Evolutionary conservation across 2,329 filamentous ascomycete genomes (phyloP), one percentile per base, ranked within the genome.

Genomic region (Trichophaea hybrida): DNA sequence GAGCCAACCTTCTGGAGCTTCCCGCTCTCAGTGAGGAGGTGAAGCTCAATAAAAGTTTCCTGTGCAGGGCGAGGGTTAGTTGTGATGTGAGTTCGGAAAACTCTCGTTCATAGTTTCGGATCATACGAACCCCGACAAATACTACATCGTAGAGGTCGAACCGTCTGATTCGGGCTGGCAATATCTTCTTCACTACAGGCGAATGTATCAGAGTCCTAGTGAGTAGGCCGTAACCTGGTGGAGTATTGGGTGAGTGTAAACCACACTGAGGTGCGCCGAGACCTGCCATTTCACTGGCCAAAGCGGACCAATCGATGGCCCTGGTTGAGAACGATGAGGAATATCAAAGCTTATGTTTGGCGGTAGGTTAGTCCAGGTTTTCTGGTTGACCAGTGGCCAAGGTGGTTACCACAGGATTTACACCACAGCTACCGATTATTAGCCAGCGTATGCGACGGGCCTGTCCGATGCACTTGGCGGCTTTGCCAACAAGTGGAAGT

Each of bases 31-130:
- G 77, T 76, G 1, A 93, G 78, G 70, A 94, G 85, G 67, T 83
- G 85, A 64, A 97, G 81, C 66, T 91, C 84, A 49, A 98, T 79
- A 67, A 82, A 87, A 64, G 85, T 80, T 65, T 94, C 85, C 82
- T 85, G 62, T 59, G 33, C 51, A 40, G 15, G 59, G 12, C 62
- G 65, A 37, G 67, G 59, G 8, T 35, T 60, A 59, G 31, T n/a
- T 12, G 13, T 40, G 15, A 5, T 32, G 15, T 31, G 15, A 58
- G 32, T 35, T 34, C 44, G 43, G 15, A 58, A 24, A 46, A n/a
- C 40, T 52, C 49, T 63, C 57, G 63, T 53, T 59, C 50, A 55
- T 13, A 50, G 44, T 44, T 49, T 58, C 24, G n/a, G 13, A 55
- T 32, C 56, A n/a, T 34, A 77, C 81, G 73, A 76, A 85, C 83